Evolutionary conservation across 495 filamentous ascomycete genomes (phyloP), one percentile per base, ranked within the genome.

Genomic region (Lichenothelia convexa): DNA sequence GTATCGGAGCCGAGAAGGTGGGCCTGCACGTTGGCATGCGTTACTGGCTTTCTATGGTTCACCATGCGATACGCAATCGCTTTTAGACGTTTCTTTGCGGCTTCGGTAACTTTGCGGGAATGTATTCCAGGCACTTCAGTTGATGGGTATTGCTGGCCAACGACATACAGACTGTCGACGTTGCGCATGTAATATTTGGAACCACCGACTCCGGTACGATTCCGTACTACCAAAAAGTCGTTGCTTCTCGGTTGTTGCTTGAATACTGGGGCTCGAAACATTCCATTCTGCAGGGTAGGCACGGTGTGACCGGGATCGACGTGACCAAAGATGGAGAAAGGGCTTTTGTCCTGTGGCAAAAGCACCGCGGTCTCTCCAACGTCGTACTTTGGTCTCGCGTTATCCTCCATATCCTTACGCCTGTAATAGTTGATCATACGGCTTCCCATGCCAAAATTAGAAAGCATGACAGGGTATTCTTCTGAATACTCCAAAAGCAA

Each of bases 401-500:
- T 63, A 50, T 91, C 84, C 18, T 86, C 80, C 20, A 67, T 68
- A 45, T 78, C 78, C 50, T 81, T 89, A 21, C 85, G 76, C 12
- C 89, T 78, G 50, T 93, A 93, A 58, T 94, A 95, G 48, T 95
- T 94, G 58, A 95, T 79, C 27, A 95, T 71, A 27, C 81, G 77
- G 51, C 73, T 87, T 34, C 83, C 87, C 89, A 99, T 99, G 41
- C 86, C 89, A 44, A 93, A 87, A 54, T 92, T 91, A 5, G 89
- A 93, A 42, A 99, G 63, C 39, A 86, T 79, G 9, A 71, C 78
- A 1, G 89, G 89, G 37, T 80, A 78, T 53, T 95, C 83, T 51
- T 99, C 89, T 8, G 83, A 89, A 56, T 95, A 95, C 58, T 99
- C 89, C 21, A 94, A 72, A 12, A 99, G 64, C 6, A 93, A 61